Evolutionary conservation across 1,284 basidiomycete species (phyloP).

Genomic region (Abortiporus biennis): DNA sequence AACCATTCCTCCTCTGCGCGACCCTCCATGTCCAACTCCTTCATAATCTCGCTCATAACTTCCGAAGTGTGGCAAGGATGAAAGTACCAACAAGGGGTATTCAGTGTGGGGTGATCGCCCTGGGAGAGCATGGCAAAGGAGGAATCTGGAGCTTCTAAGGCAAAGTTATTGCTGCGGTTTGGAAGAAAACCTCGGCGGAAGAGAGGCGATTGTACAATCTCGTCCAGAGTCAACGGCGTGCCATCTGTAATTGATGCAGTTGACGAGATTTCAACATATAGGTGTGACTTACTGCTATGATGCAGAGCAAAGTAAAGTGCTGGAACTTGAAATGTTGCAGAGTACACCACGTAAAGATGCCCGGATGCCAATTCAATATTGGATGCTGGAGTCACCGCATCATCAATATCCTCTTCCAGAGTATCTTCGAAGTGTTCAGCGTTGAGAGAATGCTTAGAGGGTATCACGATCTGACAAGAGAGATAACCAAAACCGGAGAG

Average conservation of each 20-base stretch:
- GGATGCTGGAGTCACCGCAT: too few relatives aligned
- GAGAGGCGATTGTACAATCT: constrained; percentile 50
- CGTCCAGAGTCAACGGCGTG: constrained; percentile 46
- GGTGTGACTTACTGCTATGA: constrained; percentile 45
- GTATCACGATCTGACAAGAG: too few relatives aligned
- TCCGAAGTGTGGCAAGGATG: constrained; percentile 74
- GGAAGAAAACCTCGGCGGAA: constrained; percentile 46
- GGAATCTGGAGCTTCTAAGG: constrained; percentile 40
- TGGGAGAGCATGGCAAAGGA: constrained; percentile 74
- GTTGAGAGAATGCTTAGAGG: too few relatives aligned
- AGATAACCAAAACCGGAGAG: too few relatives aligned
- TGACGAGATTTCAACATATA: constrained; percentile 4
- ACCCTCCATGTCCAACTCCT: constrained; percentile 30
- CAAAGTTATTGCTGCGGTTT: constrained; percentile 40
- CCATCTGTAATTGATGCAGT: constrained; percentile 46
- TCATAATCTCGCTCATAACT: constrained; percentile 61
- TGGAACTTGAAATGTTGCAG: constrained; percentile 70
- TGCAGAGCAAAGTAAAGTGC: constrained; percentile 73
- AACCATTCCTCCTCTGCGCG: constrained; percentile 26
- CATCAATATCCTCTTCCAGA: too few relatives aligned
- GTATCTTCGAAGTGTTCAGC: too few relatives aligned
- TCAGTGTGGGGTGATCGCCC: constrained; percentile 74
- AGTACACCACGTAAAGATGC: constrained; percentile 64
- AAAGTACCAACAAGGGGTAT: constrained; percentile 72
- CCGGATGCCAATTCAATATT: too few relatives aligned